These are phyloP conservation scores for maize (Zea mays) DNA, from an alignment of 176 grass and related monocot species.

Conservation along the genomic window DNA sequence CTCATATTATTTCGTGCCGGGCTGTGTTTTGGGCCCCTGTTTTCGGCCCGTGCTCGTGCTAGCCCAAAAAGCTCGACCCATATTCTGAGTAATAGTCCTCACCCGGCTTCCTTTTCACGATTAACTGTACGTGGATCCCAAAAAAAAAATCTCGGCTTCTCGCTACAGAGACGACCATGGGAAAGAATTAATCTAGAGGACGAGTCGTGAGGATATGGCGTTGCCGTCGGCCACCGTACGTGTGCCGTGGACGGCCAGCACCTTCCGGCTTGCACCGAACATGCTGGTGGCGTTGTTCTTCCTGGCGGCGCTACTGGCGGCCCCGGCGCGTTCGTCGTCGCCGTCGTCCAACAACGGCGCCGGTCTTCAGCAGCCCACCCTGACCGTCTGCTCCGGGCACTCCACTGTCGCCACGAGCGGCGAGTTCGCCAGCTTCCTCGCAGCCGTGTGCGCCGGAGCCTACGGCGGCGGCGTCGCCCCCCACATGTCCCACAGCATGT, in stretches of 20 bases:
- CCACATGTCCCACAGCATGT: constrained; percentile 1
- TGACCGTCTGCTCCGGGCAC: constrained; percentile 10
- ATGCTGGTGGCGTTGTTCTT: background rate
- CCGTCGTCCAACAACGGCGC: background rate
- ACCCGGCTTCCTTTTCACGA: too few species aligned
- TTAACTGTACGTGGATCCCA: too few species aligned
- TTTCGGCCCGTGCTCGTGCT: too few species aligned
- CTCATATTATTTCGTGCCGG: too few species aligned
- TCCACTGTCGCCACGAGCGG: background rate
- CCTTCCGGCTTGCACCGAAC: background rate
- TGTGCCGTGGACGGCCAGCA: background rate
- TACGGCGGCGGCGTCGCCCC: background rate
- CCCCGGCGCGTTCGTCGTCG: background rate
- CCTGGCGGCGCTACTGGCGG: background rate
- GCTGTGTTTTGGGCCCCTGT: too few species aligned
- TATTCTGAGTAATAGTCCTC: too few species aligned
- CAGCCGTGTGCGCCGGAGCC: background rate
- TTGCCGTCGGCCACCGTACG: background rate
- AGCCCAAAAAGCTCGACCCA: too few species aligned
- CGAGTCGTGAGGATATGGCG: background rate
- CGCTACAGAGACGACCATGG: too few species aligned
- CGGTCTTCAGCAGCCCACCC: background rate
- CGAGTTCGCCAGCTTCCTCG: background rate
- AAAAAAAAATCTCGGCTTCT: too few species aligned
- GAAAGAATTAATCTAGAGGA: too few species aligned